Conservation (phyloP, 2,329 filamentous ascomycete species). For the Apiospora sp. region DNA sequence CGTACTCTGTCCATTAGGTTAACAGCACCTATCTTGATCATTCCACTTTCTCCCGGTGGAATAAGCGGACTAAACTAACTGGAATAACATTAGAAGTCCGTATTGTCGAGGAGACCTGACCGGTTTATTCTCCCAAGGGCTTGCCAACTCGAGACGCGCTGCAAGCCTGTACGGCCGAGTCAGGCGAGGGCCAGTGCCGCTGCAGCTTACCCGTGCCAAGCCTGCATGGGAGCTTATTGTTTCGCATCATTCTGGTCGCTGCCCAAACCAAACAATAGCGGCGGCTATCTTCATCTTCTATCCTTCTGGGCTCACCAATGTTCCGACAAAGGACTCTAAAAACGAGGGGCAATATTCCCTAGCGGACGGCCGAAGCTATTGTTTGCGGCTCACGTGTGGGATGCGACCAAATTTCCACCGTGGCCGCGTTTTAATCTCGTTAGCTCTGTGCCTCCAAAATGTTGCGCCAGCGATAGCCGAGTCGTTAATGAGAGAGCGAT, state of each 20-base stretch:
- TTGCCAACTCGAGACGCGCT: background rate
- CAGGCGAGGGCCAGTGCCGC: constrained; percentile 6
- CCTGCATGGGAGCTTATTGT: constrained; percentile 19
- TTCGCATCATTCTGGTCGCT: constrained; percentile 1
- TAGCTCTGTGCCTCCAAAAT: background rate
- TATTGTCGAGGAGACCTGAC: too few relatives aligned
- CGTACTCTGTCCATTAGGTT: too few relatives aligned
- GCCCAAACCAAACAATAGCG: background rate
- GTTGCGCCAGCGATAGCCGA: constrained; percentile 18
- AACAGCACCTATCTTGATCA: too few relatives aligned
- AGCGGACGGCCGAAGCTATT: background rate
- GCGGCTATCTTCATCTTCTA: background rate
- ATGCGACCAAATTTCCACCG: background rate
- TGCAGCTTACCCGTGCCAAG: constrained; percentile 18
- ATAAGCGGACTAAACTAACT: too few relatives aligned
- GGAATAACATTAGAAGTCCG: too few relatives aligned
- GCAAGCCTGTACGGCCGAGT: constrained; percentile 9
- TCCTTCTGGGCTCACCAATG: constrained; percentile 1
- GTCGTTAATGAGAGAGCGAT: background rate
- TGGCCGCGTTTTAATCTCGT: background rate
- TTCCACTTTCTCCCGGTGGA: too few relatives aligned
- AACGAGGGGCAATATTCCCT: background rate
- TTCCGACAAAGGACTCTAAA: background rate
- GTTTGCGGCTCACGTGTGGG: constrained; percentile 1
- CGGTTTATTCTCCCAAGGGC: too few relatives aligned